phyloP scores from a whole-genome alignment of 306 rosid species.

The Vigna hirtella region DNA sequence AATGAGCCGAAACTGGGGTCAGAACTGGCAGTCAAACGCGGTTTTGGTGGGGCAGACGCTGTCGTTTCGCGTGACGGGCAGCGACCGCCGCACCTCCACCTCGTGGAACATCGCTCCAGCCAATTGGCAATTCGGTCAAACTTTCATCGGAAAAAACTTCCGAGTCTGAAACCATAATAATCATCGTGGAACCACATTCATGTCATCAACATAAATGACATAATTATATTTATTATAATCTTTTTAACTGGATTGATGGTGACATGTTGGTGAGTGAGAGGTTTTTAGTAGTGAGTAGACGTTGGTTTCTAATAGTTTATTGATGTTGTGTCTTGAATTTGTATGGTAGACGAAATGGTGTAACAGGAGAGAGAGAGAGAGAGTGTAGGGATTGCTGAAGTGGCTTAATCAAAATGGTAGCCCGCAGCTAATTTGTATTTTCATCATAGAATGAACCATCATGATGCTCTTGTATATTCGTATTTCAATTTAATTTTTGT shows the following conservation, averaged over 20 bases:
- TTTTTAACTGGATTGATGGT: constrained; percentile 44
- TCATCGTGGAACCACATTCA: too few relatives aligned
- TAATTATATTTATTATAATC: not conserved
- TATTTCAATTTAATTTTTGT: constrained; percentile 9
- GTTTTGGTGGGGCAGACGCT: constrained; percentile 82
- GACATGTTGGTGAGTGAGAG: constrained; percentile 22
- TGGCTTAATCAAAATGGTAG: constrained; percentile 62
- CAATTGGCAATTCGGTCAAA: constrained; percentile 94
- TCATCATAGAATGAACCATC: not conserved
- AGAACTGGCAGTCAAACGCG: constrained; percentile 95
- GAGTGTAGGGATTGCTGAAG: constrained; percentile 61
- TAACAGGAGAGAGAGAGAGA: constrained; percentile 10
- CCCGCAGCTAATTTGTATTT: constrained; percentile 68
- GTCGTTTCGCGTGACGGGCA: constrained; percentile 78
- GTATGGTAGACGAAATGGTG: constrained; percentile 20
- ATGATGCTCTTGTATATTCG: constrained; percentile 23
- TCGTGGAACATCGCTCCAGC: constrained; percentile 88
- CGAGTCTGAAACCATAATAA: constrained; percentile 51
- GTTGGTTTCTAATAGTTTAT: constrained; percentile 3
- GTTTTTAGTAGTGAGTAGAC: constrained; percentile 42
- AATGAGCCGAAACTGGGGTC: constrained; percentile 97
- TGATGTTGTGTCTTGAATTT: constrained; percentile 38
- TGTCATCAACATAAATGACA: constrained; percentile 27
- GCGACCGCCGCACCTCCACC: constrained; percentile 89
- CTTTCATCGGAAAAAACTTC: constrained; percentile 91